Evolutionary conservation across 208 protist genomes (phyloP).

Genomic region (Wallacemonas sp.): DNA sequence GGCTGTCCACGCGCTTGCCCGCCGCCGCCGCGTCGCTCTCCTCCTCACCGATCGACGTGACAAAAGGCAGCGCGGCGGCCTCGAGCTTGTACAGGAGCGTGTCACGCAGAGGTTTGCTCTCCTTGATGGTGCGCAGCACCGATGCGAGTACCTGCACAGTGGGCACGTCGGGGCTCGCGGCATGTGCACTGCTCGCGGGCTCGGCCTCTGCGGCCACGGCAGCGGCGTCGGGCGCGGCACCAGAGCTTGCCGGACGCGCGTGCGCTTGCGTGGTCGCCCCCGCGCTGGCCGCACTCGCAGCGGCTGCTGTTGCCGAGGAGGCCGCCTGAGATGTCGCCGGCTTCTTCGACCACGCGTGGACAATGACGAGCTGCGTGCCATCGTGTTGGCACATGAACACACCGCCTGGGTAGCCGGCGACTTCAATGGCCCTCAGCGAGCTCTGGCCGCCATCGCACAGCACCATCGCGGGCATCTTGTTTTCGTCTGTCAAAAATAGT

Average conservation of each 20-base stretch:
- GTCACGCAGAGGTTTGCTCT: conserved; percentile 64
- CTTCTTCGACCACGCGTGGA: conserved; percentile 83
- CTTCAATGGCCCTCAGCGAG: conserved; percentile 63
- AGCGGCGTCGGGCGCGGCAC: neutral
- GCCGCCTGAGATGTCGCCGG: no score
- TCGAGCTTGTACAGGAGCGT: conserved; percentile 79
- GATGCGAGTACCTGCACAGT: conserved; percentile 37
- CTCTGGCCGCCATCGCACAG: conserved; percentile 80
- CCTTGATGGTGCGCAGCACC: conserved; percentile 45
- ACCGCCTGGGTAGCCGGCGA: conserved; percentile 51
- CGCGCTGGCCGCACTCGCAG: neutral
- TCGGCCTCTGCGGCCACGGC: neutral
- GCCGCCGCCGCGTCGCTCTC: neutral
- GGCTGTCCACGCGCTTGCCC: neutral
- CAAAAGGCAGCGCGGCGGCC: conserved; percentile 21
- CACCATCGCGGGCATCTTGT: conserved; percentile 36
- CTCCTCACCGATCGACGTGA: neutral
- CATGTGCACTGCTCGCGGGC: neutral
- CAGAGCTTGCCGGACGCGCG: neutral
- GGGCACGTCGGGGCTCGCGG: conserved; percentile 2
- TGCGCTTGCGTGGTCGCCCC: neutral
- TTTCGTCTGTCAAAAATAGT: neutral
- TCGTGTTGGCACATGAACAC: conserved; percentile 41
- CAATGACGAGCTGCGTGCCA: conserved; percentile 58
- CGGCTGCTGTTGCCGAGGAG: neutral